phyloP scores from a whole-genome alignment of 1,139 yeast species.

The Taphrina sp. region DNA sequence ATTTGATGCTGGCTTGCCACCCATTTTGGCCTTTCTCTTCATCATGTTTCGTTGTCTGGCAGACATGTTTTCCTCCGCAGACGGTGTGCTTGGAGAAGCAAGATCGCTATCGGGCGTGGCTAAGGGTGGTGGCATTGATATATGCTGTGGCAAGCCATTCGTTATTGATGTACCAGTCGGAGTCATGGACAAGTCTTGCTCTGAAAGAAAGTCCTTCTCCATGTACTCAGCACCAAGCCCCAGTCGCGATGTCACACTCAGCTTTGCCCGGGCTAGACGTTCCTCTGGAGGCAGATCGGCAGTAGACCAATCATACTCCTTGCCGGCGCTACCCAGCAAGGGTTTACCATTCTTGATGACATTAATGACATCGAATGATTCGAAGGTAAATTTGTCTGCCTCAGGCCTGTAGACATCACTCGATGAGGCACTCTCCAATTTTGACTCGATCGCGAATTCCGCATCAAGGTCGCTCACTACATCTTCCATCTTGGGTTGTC shows the following conservation, averaged over 20 bases:
- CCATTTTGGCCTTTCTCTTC: constrained; percentile 80
- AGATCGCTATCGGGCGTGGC: constrained; percentile 33
- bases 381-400: constrained; percentile 55
- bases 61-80: constrained; percentile 35
- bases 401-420: not conserved
- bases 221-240: constrained; percentile 50
- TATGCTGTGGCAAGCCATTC: not conserved
- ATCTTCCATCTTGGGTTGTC: too few species aligned
- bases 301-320: constrained; percentile 48
- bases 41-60: constrained; percentile 94
- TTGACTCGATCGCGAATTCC: too few species aligned
- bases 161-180: not conserved
- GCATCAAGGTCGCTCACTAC: not conserved
- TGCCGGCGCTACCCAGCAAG: constrained; percentile 67
- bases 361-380: constrained; percentile 61
- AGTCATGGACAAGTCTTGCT: constrained; percentile 34
- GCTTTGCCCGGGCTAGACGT: constrained; percentile 47
- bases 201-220: constrained; percentile 43
- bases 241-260: constrained; percentile 46
- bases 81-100: constrained; percentile 38
- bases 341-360: constrained; percentile 68
- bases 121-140: constrained; percentile 18
- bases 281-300: constrained; percentile 47
- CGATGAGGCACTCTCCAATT: too few species aligned
- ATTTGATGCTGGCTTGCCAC: constrained; percentile 55